Evolutionary conservation across 2,329 filamentous ascomycete genomes (phyloP).

Genomic region (Talaromyces verruculosus): DNA sequence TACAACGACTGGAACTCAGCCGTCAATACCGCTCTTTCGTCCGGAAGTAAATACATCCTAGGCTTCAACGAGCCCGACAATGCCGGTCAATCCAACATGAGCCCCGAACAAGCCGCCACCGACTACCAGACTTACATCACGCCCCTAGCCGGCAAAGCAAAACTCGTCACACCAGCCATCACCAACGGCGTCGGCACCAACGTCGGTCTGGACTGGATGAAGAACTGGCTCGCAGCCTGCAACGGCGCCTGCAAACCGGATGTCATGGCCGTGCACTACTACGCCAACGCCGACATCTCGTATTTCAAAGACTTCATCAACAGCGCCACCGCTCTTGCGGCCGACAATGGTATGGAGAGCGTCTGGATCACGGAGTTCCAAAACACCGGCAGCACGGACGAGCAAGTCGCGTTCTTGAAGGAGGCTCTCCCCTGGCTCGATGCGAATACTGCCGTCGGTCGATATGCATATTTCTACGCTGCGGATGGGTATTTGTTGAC

Average conservation of each 20-base stretch:
- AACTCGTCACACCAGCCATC: slow-evolving; percentile 45
- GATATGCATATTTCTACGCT: slow-evolving; percentile 47
- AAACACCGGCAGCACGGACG: slow-evolving; percentile 29
- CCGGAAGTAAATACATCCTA: slow-evolving; percentile 40
- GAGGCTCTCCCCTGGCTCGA: slow-evolving; percentile 44
- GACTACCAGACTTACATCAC: slow-evolving; percentile 43
- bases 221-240: slow-evolving; percentile 42
- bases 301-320: slow-evolving; percentile 27
- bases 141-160: slow-evolving; percentile 37
- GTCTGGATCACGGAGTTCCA: slow-evolving; percentile 51
- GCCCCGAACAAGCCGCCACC: slow-evolving; percentile 37
- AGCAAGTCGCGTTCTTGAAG: slow-evolving; percentile 38
- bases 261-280: slow-evolving; percentile 49
- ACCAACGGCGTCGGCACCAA: slow-evolving; percentile 36
- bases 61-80: slow-evolving; percentile 52
- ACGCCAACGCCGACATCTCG: slow-evolving; percentile 29
- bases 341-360: slow-evolving; percentile 36
- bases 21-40: slow-evolving; percentile 36
- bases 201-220: slow-evolving; percentile 44
- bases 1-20: slow-evolving; percentile 38
- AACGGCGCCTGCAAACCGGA: slow-evolving; percentile 38
- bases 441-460: slow-evolving; percentile 35
- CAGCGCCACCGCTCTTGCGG: slow-evolving; percentile 37
- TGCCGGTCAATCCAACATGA: slow-evolving; percentile 40
- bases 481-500: slow-evolving; percentile 36